These are phyloP conservation scores for Tuber brumale DNA, from an alignment of 495 filamentous ascomycete genomes.

Conservation along the genomic window DNA sequence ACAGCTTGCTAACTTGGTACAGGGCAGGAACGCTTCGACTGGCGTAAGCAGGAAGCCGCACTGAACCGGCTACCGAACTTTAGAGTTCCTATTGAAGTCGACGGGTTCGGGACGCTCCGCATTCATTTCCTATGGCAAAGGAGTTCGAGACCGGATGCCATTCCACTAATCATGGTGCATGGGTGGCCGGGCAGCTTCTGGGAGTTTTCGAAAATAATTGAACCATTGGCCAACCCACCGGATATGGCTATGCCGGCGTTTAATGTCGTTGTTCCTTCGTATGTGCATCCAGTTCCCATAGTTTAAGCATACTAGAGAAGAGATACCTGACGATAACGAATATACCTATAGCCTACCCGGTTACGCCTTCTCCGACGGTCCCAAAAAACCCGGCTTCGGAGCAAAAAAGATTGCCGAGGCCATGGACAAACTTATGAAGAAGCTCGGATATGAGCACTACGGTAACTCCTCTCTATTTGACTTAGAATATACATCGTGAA, in stretches of 20 bases:
- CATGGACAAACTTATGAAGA: slow-evolving; percentile 60
- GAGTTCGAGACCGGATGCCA: slow-evolving; percentile 48
- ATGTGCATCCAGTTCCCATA: not conserved
- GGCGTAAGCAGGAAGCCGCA: slow-evolving; percentile 8
- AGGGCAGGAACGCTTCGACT: slow-evolving; percentile 17
- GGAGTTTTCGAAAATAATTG: slow-evolving; percentile 58
- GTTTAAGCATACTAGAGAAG: not conserved
- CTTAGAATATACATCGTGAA: not conserved
- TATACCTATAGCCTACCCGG: slow-evolving; percentile 52
- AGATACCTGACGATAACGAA: not conserved
- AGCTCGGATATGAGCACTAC: slow-evolving; percentile 61
- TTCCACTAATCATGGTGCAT: slow-evolving; percentile 60
- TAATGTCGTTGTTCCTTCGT: slow-evolving; percentile 58
- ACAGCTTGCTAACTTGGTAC: not conserved
- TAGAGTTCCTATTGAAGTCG: slow-evolving; percentile 8
- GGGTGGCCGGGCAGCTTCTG: slow-evolving; percentile 67
- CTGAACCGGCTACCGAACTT: slow-evolving; percentile 9
- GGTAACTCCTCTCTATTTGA: slow-evolving; percentile 1
- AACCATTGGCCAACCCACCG: slow-evolving; percentile 50
- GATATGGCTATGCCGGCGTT: slow-evolving; percentile 52
- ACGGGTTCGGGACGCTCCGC: slow-evolving; percentile 10
- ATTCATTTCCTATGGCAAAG: slow-evolving; percentile 56
- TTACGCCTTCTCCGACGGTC: slow-evolving; percentile 58
- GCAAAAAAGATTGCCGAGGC: slow-evolving; percentile 57
- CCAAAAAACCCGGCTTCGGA: slow-evolving; percentile 53